Conservation (phyloP, 1,284 basidiomycete species). For the Cryptococcus deneoformans region DNA sequence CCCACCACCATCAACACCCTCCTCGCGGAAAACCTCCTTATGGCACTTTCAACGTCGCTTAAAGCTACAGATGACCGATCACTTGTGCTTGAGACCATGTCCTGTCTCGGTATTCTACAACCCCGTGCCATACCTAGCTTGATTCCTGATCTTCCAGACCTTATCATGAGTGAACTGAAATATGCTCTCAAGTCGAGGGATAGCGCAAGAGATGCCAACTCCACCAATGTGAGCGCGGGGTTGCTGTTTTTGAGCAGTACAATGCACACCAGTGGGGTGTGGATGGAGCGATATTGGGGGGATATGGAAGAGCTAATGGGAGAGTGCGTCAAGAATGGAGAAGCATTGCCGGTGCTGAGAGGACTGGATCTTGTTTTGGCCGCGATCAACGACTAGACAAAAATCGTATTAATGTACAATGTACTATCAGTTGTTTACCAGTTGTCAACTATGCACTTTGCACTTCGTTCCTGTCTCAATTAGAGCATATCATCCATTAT, state of each 20-base stretch:
- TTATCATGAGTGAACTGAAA: constrained; percentile 27
- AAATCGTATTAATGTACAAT: not conserved
- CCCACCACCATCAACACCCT: constrained; percentile 27
- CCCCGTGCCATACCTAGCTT: constrained; percentile 18
- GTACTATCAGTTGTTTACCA: not conserved
- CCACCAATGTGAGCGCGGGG: constrained; percentile 7
- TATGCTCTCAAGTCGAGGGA: constrained; percentile 15
- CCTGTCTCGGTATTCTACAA: constrained; percentile 29
- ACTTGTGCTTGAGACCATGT: constrained; percentile 30
- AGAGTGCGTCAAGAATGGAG: constrained; percentile 24
- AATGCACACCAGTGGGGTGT: constrained; percentile 19
- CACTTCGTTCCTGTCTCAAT: not conserved
- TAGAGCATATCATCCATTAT: too few species aligned
- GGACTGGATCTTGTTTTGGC: constrained; percentile 31
- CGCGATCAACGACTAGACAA: constrained; percentile 11
- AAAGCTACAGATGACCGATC: constrained; percentile 25
- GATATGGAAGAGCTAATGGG: constrained; percentile 29
- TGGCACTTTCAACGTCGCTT: constrained; percentile 10
- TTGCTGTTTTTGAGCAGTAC: constrained; percentile 22
- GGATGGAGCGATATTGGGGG: constrained; percentile 30
- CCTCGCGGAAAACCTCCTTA: constrained; percentile 27
- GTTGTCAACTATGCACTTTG: not conserved
- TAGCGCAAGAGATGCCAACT: constrained; percentile 9
- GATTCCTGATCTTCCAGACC: constrained; percentile 27
- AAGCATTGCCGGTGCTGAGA: constrained; percentile 28